Percentiles rank a stretch among this genome's conserved stretches.
These are phyloP conservation scores for Stentor roeselii DNA, from an alignment of 73 alveolate species.

Conservation along the genomic window DNA sequence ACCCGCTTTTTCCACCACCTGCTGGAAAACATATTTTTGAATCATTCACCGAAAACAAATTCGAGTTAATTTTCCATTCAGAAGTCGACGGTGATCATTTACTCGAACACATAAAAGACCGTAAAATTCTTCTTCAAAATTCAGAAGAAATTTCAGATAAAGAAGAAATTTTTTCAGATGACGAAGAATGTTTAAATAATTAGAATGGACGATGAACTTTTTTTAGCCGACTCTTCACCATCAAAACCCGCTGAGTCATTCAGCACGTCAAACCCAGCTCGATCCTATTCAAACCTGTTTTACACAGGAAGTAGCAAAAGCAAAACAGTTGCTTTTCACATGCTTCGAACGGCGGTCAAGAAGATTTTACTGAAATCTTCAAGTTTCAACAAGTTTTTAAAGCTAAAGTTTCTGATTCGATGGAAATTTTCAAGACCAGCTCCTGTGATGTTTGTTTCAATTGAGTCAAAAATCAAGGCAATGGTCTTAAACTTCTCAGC, in stretches of 20 bases:
- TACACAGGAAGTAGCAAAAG: not conserved
- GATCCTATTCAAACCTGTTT: slow-evolving; percentile 1
- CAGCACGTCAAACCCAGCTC: not conserved
- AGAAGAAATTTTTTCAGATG: too few species aligned
- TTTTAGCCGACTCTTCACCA: slow-evolving; percentile 26
- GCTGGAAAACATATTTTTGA: not conserved
- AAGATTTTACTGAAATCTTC: not conserved
- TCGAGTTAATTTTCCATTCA: slow-evolving; percentile 13
- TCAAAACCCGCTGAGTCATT: not conserved
- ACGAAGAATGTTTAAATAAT: too few species aligned
- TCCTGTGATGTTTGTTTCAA: not conserved
- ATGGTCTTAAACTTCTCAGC: not conserved
- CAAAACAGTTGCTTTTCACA: not conserved
- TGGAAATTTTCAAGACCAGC: not conserved
- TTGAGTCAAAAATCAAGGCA: not conserved
- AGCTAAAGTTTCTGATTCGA: not conserved
- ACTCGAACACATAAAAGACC: too few species aligned
- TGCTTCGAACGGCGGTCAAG: not conserved
- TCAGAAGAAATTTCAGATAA: too few species aligned
- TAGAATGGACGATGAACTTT: slow-evolving; percentile 21
- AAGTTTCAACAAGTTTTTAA: not conserved
- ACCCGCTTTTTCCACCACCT: slow-evolving; percentile 58
- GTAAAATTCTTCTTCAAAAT: too few species aligned
- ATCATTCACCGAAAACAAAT: not conserved
- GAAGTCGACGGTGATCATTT: not conserved